A percentile compares a stretch with the other conserved stretches of the same genome.
Evolutionary conservation across 169 alveolate genomes (phyloP).

Genomic region (Plasmodium coatneyi): DNA sequence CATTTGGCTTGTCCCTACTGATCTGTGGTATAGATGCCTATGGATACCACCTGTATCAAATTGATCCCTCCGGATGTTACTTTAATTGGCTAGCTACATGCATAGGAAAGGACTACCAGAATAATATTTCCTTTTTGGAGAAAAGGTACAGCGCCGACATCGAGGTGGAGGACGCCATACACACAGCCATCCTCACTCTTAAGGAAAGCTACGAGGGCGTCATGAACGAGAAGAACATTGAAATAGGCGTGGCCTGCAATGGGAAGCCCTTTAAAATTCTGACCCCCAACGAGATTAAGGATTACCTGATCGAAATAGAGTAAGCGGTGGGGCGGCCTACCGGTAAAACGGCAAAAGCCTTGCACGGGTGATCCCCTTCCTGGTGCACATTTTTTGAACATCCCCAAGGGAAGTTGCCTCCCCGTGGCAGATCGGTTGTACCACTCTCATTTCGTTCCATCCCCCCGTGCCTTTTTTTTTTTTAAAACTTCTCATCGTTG

Average conservation of each 20-base stretch:
- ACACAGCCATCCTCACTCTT: slow-evolving; percentile 93
- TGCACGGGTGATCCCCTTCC: background rate
- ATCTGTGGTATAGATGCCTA: slow-evolving; percentile 86
- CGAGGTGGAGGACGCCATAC: slow-evolving; percentile 97
- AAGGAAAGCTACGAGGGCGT: slow-evolving; percentile 98
- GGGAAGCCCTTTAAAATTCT: slow-evolving; percentile 90
- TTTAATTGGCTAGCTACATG: slow-evolving; percentile 99
- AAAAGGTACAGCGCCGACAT: slow-evolving; percentile 95
- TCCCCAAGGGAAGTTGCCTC: background rate
- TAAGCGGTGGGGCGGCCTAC: background rate
- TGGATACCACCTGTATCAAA: slow-evolving; percentile 93
- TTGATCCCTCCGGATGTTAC: slow-evolving; percentile 99
- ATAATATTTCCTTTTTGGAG: slow-evolving; percentile 97
- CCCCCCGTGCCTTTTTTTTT: background rate
- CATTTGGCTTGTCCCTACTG: slow-evolving; percentile 98
- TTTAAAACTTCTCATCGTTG: background rate
- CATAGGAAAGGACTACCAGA: slow-evolving; percentile 96
- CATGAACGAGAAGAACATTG: slow-evolving; percentile 96
- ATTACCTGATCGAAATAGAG: slow-evolving; percentile 93
- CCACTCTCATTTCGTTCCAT: background rate
- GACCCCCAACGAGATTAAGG: slow-evolving; percentile 91
- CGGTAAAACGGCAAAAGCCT: background rate
- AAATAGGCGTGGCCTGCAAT: slow-evolving; percentile 95
- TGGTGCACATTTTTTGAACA: background rate
- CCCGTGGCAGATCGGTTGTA: background rate